phyloP scores from a whole-genome alignment of 2,329 filamentous ascomycete genomes.

The Fusarium sublunatum region DNA sequence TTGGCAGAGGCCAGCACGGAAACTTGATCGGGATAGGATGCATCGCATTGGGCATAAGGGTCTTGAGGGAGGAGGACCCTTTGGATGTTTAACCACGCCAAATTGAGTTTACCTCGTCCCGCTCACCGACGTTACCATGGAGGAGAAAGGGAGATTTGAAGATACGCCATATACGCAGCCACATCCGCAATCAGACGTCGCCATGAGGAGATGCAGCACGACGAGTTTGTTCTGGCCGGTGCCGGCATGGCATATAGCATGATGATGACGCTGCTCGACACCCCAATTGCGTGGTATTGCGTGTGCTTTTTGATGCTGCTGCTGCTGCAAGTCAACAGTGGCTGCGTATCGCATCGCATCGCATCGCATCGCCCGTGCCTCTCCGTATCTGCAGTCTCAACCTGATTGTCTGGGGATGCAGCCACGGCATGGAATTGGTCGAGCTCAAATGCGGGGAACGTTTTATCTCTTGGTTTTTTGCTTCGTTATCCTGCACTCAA shows the following conservation, averaged over 20 bases:
- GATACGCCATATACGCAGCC: conserved; percentile 29
- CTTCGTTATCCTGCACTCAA: too few species aligned
- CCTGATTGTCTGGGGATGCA: conserved; percentile 15
- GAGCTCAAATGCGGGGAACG: conserved; percentile 28
- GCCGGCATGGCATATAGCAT: not conserved
- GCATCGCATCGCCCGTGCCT: conserved; percentile 8
- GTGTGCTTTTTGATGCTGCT: conserved; percentile 14
- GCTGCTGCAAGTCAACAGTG: conserved; percentile 26
- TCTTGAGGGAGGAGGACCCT: not conserved
- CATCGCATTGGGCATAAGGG: too few species aligned
- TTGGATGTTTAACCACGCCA: not conserved
- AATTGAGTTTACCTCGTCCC: conserved; percentile 6
- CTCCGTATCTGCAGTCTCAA: conserved; percentile 14
- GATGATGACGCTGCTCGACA: conserved; percentile 29
- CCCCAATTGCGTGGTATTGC: conserved; percentile 25
- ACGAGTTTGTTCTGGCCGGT: conserved; percentile 1
- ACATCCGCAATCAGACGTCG: conserved; percentile 23
- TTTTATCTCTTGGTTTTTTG: not conserved
- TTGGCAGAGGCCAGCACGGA: conserved; percentile 1
- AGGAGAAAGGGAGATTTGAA: not conserved
- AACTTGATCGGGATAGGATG: conserved; percentile 1
- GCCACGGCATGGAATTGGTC: conserved; percentile 26
- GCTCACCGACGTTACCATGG: conserved; percentile 36
- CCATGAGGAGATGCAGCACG: conserved; percentile 6
- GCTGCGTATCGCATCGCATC: conserved; percentile 15